Percentiles rank a stretch among this genome's conserved stretches.
These are phyloP conservation scores for Curvularia lunata DNA, from an alignment of 2,329 filamentous ascomycete genomes.

Conservation along the genomic window DNA sequence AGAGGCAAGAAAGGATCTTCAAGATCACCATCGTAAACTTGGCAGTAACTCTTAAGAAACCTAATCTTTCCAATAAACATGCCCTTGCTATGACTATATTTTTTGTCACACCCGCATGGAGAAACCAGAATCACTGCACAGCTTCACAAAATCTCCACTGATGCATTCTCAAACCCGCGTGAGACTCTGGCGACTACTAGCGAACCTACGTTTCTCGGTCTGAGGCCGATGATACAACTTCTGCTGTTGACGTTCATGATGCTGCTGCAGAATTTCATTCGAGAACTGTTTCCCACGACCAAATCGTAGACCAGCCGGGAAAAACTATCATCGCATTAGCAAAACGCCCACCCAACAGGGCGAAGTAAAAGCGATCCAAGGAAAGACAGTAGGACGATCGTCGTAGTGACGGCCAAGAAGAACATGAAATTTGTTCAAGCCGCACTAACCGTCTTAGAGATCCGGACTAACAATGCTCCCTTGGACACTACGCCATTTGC, in stretches of 20 bases:
- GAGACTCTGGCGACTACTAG: not conserved
- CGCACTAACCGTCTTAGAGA: conserved; percentile 63
- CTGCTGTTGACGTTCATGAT: not conserved
- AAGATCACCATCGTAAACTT: not conserved
- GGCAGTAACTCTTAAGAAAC: not conserved
- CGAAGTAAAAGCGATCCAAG: not conserved
- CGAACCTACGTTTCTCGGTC: not conserved
- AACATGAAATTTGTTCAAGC: conserved; percentile 18
- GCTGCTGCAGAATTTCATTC: not conserved
- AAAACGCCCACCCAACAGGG: not conserved
- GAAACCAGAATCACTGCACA: not conserved
- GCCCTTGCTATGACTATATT: not conserved
- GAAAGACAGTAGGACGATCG: not conserved
- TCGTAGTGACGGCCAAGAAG: conserved; percentile 7
- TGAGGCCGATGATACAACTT: not conserved
- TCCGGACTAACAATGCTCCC: conserved; percentile 75
- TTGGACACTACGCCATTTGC: conserved; percentile 68
- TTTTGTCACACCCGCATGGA: not conserved
- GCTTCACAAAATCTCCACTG: not conserved
- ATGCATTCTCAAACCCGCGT: not conserved
- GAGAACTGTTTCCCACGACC: conserved; percentile 8
- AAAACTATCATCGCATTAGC: conserved; percentile 21
- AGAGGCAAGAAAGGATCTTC: not conserved
- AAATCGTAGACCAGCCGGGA: conserved; percentile 17
- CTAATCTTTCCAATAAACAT: not conserved